Conservation (phyloP, 1,139 yeast genomes). For the Taphrina populina region DNA sequence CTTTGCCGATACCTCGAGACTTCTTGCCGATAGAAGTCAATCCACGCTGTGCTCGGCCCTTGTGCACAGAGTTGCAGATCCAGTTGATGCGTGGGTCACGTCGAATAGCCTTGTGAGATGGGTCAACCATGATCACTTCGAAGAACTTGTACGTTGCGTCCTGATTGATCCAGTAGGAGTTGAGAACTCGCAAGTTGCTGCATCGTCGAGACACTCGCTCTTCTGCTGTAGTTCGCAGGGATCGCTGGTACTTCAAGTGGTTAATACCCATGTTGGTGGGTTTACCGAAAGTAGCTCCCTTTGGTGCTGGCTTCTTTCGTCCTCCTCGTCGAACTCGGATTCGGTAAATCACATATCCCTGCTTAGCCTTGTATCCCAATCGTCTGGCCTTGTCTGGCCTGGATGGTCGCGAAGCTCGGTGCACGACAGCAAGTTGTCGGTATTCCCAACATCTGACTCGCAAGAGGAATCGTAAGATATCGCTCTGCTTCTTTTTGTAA, state of each 20-base stretch:
- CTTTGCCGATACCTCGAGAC: slow-evolving; percentile 95
- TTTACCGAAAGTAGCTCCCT: slow-evolving; percentile 99
- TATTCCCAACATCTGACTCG: slow-evolving; percentile 99
- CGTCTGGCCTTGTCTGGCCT: slow-evolving; percentile 99
- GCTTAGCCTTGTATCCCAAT: slow-evolving; percentile 99
- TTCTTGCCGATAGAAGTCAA: slow-evolving; percentile 60
- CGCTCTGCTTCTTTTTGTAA: slow-evolving; percentile 99
- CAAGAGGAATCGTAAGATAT: slow-evolving; percentile 69
- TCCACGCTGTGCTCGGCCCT: slow-evolving; percentile 99
- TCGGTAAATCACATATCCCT: slow-evolving; percentile 98
- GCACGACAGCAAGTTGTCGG: slow-evolving; percentile 98
- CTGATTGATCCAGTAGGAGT: slow-evolving; percentile 99
- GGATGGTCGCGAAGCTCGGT: slow-evolving; percentile 98
- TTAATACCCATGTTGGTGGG: slow-evolving; percentile 99
- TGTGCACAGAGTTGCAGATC: slow-evolving; percentile 99
- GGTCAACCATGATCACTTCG: slow-evolving; percentile 96
- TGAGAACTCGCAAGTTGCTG: slow-evolving; percentile 96
- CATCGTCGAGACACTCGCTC: slow-evolving; percentile 99
- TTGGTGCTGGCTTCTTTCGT: slow-evolving; percentile 99
- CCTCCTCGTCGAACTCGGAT: slow-evolving; percentile 99
- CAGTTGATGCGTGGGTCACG: slow-evolving; percentile 99
- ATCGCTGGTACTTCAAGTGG: slow-evolving; percentile 99
- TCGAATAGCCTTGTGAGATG: slow-evolving; percentile 98
- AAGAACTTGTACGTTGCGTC: slow-evolving; percentile 99
- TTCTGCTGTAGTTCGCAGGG: slow-evolving; percentile 97